phyloP scores from a whole-genome alignment of 2,329 filamentous ascomycete genomes.

The Coccinonectria pachysandricola region DNA sequence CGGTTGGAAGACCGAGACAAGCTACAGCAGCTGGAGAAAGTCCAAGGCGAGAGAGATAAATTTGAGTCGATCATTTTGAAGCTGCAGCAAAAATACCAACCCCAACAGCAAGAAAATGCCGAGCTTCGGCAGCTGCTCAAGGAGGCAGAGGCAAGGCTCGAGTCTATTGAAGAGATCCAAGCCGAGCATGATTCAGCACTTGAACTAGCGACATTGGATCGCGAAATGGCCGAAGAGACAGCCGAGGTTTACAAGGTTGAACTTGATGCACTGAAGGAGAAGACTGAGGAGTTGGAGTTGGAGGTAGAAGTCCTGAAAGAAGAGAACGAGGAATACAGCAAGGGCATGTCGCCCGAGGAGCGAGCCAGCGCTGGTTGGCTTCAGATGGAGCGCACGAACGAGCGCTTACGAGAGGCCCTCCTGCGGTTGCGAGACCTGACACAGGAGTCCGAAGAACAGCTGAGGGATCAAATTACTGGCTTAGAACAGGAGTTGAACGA shows the following conservation, averaged over 20 bases:
- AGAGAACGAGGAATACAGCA: conserved; percentile 74
- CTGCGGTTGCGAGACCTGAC: conserved; percentile 78
- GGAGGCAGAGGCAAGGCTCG: conserved; percentile 60
- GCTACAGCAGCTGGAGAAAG: conserved; percentile 64
- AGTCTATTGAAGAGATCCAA: conserved; percentile 59
- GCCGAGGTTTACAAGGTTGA: conserved; percentile 75
- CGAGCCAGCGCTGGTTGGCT: conserved; percentile 79
- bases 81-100: conserved; percentile 78
- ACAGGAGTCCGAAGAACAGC: conserved; percentile 71
- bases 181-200: conserved; percentile 77
- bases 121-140: conserved; percentile 70
- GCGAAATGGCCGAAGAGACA: conserved; percentile 93
- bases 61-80: conserved; percentile 83
- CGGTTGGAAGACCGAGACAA: conserved; percentile 76
- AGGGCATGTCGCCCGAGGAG: conserved; percentile 83
- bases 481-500: conserved; percentile 67
- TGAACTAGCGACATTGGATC: conserved; percentile 80
- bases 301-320: conserved; percentile 80
- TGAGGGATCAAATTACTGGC: conserved; percentile 62
- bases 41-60: conserved; percentile 66
- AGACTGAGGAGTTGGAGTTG: conserved; percentile 73
- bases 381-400: conserved; percentile 84
- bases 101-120: conserved; percentile 68
- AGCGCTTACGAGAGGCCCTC: conserved; percentile 76
- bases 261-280: conserved; percentile 63